These are phyloP conservation scores for Colletotrichum abscissum DNA, from an alignment of 2,329 filamentous ascomycete genomes.

Conservation along the genomic window DNA sequence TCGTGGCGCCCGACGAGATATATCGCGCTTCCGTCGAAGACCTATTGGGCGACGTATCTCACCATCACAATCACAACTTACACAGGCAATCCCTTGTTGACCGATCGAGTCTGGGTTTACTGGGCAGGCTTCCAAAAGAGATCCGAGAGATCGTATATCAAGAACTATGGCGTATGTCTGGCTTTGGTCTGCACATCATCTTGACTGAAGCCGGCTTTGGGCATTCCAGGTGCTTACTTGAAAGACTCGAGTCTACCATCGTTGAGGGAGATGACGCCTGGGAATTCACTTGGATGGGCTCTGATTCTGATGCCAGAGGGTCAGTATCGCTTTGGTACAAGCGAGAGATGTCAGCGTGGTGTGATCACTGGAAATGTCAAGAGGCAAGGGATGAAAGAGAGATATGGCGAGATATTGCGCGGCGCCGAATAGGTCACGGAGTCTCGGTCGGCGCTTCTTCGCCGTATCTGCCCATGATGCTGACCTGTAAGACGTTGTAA, in stretches of 20 bases:
- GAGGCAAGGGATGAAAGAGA: slow-evolving; percentile 18
- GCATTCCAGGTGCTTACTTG: slow-evolving; percentile 21
- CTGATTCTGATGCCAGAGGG: slow-evolving; percentile 14
- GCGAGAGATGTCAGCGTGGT: slow-evolving; percentile 28
- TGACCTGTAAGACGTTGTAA: slow-evolving; percentile 28
- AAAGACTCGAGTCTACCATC: neutral
- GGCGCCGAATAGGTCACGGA: neutral
- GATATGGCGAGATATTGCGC: slow-evolving; percentile 12
- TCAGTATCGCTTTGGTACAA: slow-evolving; percentile 18
- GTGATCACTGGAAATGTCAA: slow-evolving; percentile 30
- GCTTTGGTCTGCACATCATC: slow-evolving; percentile 22
- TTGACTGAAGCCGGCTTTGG: slow-evolving; percentile 12
- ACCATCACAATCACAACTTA: too few species aligned
- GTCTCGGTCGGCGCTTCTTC: slow-evolving; percentile 1
- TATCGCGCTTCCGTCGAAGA: neutral
- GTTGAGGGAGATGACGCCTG: neutral
- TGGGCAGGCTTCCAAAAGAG: slow-evolving; percentile 15
- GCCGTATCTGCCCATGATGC: slow-evolving; percentile 23
- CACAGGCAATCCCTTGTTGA: neutral
- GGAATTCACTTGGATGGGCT: slow-evolving; percentile 25
- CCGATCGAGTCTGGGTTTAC: neutral
- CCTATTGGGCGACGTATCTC: neutral
- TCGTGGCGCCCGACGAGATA: neutral
- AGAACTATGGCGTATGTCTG: slow-evolving; percentile 26
- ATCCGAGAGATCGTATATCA: slow-evolving; percentile 23